Evolutionary conservation across 345 rosid species (phyloP), one percentile per base, ranked within the genome.

Genomic region (Moricandia arvensis): DNA sequence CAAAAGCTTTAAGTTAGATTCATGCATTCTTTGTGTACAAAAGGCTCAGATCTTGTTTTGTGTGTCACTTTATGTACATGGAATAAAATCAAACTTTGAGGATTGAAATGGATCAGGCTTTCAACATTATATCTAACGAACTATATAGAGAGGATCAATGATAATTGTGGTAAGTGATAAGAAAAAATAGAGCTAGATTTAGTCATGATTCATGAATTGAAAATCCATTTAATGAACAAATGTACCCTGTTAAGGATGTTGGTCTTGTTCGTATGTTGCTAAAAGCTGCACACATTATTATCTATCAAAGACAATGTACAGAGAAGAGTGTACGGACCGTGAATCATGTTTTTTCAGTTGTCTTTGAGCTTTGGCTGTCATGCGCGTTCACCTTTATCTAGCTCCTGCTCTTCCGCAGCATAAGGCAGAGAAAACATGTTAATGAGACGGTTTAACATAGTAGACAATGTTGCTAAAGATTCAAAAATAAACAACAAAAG

Each of bases 11-110:
- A 37, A 65, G 67, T 45, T 69, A 26, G 15, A 33, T 71, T 78
- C 74, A 79, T 68, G 82, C 47, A 79, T 74, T 79, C 66, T 73
- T 79, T 73, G 30, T 71, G 77, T 72, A 78, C 61, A 72, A 72
- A 67, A 72, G 64, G 69, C 37, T 9, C 41, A 24, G 64, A n/a
- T 18, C 74, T 55, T 57, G 67, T 62, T 68, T 47, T 47, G 53
- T n/a, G 59, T 43, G 26, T 6, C 53, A 45, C 17, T n/a, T 45
- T 60, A 70, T 78, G 53, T 55, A 51, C 54, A 61, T 79, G 21
- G 63, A 73, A 79, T 79, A 73, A 79, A 68, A 41, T 62, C 67
- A 17, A 62, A 68, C 75, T 54, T 73, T 53, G 62, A 61, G 66
- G 66, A 61, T 68, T 79, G 35, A 30, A 53, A 15, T 31, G 0